Evolutionary conservation across 805 yeast genomes (phyloP), one percentile per base, ranked within the genome.

Genomic region (Candida corydali): DNA sequence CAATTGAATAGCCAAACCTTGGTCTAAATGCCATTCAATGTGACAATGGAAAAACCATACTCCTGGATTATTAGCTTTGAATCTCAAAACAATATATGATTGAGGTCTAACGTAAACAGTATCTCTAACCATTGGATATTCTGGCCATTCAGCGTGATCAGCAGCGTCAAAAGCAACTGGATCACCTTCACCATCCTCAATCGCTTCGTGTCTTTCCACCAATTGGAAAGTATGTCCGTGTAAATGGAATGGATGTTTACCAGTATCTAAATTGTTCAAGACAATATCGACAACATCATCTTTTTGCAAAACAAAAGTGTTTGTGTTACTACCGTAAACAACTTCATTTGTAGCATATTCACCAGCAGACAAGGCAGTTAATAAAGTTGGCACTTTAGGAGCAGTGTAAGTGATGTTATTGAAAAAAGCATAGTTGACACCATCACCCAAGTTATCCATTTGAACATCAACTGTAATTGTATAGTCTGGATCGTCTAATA

Each of bases 1-100:
- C 25, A 84, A 73, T 1, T 77, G 75, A 35, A 82, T 66, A 6
- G 89, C 89, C 37, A 84, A 68, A 19, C 94, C 94, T 63, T 84
- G 93, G 47, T 78, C 82, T 56, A 84, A 73, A 61, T 84, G 94
- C 82, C 88, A 84, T 51, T 84, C 91, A 38, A 84, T 76, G 54
- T 86, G 95, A 61, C 97, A 88, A 57, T 88, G 97, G 79, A 88
- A 84, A 43, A 83, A 76, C 96, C 96, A 89, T 17, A 87, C 80
- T 39, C 97, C 97, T 3, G 96, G 96, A 51, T 89, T 88, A 51
- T 83, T 78, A 9, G 96, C 87, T 49, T 65, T 73, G 58, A 86
- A 86, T 46, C 96, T 68, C 22, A 79, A 52, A 12, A 81, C 88
- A 34, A 80, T 57, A 55, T 78, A 75, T 2, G 89, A 86, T 48